Conservation (phyloP, 805 yeast species). For the Cyberlindnera mississippiensis region DNA sequence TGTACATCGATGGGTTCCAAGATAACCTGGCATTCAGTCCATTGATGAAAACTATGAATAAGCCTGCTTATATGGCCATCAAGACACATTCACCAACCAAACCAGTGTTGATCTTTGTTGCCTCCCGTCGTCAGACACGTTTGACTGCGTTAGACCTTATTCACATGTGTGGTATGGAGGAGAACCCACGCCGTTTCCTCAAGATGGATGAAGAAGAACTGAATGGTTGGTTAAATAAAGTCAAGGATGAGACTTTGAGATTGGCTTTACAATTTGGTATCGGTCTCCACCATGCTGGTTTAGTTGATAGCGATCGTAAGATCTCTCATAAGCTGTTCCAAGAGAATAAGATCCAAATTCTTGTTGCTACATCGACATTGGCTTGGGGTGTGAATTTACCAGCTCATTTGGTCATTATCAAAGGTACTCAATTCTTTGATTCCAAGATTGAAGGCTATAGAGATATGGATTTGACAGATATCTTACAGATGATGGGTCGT, state of each 20-base stretch:
- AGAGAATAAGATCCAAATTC: constrained; percentile 78
- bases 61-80: constrained; percentile 69
- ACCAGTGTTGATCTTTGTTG: constrained; percentile 97
- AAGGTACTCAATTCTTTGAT: constrained; percentile 52
- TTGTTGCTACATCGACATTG: constrained; percentile 69
- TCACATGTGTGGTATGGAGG: constrained; percentile 60
- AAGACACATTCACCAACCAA: constrained; percentile 65
- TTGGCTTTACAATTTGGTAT: constrained; percentile 80
- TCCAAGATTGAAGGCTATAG: constrained; percentile 49
- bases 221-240: constrained; percentile 58
- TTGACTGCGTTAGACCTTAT: constrained; percentile 75
- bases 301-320: constrained; percentile 86
- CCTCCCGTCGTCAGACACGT: constrained; percentile 91
- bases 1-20: constrained; percentile 80
- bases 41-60: constrained; percentile 67
- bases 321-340: constrained; percentile 82
- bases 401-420: constrained; percentile 55
- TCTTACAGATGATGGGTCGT: constrained; percentile 62
- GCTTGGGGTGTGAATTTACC: constrained; percentile 62
- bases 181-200: constrained; percentile 57
- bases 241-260: constrained; percentile 72
- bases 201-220: constrained; percentile 48
- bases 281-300: constrained; percentile 97
- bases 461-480: constrained; percentile 48
- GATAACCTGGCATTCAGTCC: constrained; percentile 80